phyloP scores from a whole-genome alignment of 768 basidiomycete species.

The Paxillus rubicundulus region DNA sequence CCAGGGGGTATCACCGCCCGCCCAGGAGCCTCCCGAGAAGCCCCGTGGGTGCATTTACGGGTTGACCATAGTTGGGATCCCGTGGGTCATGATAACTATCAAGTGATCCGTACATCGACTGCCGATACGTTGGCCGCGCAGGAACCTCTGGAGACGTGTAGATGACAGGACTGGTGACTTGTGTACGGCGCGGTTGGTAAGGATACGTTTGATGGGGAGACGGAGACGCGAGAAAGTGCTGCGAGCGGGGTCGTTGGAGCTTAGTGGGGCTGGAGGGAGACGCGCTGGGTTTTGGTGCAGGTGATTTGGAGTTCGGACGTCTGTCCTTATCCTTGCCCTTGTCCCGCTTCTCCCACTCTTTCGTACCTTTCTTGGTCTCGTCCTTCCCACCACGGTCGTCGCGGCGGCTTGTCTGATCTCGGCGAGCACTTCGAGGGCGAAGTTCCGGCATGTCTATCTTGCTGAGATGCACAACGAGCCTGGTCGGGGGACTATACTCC shows the following conservation, averaged over 20 bases:
- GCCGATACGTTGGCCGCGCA: conserved; percentile 8
- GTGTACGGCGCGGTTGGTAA: conserved; percentile 41
- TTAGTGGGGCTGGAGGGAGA: conserved; percentile 10
- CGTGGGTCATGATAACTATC: conserved; percentile 1
- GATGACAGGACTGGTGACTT: conserved; percentile 40
- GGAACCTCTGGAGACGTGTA: conserved; percentile 31
- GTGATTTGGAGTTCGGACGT: background rate
- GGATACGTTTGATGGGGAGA: conserved; percentile 34
- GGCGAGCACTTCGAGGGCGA: conserved; percentile 18
- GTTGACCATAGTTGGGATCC: background rate
- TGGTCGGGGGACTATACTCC: conserved; percentile 63
- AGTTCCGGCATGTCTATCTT: conserved; percentile 88
- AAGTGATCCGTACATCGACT: conserved; percentile 17
- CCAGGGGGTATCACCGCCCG: conserved; percentile 7
- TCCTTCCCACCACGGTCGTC: conserved; percentile 8
- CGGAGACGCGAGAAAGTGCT: conserved; percentile 11
- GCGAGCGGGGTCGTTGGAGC: conserved; percentile 21
- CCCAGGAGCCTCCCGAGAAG: conserved; percentile 24
- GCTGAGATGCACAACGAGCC: conserved; percentile 71
- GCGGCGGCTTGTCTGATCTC: background rate
- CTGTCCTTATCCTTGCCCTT: conserved; percentile 10
- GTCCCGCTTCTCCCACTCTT: conserved; percentile 38
- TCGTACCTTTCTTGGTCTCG: conserved; percentile 23
- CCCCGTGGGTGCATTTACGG: conserved; percentile 7
- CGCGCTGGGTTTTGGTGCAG: conserved; percentile 1